Evolutionary conservation across 1,139 yeast species (phyloP).

Genomic region (Scheffersomyces insectosa): DNA sequence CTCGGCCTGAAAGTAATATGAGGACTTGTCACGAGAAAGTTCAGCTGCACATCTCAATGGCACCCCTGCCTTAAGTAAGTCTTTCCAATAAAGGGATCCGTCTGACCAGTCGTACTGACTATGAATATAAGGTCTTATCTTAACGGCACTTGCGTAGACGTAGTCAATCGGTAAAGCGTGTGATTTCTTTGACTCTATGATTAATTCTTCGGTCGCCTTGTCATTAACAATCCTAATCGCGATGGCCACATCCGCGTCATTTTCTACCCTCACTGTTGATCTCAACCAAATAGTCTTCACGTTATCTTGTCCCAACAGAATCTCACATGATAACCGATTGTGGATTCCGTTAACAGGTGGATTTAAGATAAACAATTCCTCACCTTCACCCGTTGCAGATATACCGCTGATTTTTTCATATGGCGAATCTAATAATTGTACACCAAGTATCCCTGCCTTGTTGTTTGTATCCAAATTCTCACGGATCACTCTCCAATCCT

Average conservation of each 20-base stretch:
- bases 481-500: slow-evolving; percentile 87
- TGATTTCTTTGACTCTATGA: slow-evolving; percentile 53
- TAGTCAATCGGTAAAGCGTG: slow-evolving; percentile 72
- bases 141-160: slow-evolving; percentile 60
- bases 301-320: slow-evolving; percentile 68
- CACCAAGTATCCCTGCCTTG: slow-evolving; percentile 59
- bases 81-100: slow-evolving; percentile 64
- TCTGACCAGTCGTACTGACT: slow-evolving; percentile 68
- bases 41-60: slow-evolving; percentile 61
- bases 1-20: slow-evolving; percentile 72
- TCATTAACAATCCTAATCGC: slow-evolving; percentile 33
- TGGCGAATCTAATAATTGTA: slow-evolving; percentile 55
- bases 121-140: slow-evolving; percentile 59
- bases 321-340: slow-evolving; percentile 72
- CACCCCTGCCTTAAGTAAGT: slow-evolving; percentile 50
- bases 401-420: slow-evolving; percentile 57
- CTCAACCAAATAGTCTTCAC: slow-evolving; percentile 74
- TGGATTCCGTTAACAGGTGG: slow-evolving; percentile 70
- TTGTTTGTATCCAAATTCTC: slow-evolving; percentile 74
- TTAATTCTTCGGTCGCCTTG: slow-evolving; percentile 23
- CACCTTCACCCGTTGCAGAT: slow-evolving; percentile 82
- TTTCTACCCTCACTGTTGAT: slow-evolving; percentile 72
- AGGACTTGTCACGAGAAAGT: slow-evolving; percentile 36
- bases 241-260: slow-evolving; percentile 68
- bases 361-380: slow-evolving; percentile 63